Base-by-base conservation (phyloP, 2,329 filamentous ascomycete species). In the Neopestalotiopsis sp. region DNA sequence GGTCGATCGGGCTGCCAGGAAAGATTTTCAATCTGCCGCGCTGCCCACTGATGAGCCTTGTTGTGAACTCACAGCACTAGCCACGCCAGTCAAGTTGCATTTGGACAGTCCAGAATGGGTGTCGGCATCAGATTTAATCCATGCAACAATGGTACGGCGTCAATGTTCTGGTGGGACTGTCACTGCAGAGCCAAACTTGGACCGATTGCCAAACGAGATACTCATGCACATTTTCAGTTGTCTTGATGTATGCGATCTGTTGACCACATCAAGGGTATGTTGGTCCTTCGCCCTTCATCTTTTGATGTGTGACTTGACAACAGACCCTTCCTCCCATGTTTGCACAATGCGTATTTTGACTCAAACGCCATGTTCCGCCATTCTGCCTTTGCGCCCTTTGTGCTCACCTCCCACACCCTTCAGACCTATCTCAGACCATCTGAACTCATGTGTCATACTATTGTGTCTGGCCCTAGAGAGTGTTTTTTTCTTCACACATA, bases 261-360 rank as follows among this genome's bases (percentile, higher is more conserved):
- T 90, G 66, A 81, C 83, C 70, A 83, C 82, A 66, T 90, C 88
- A 65, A 83, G 88, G 80, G 88, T 90, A 83, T 78, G 84, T 83
- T 34, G 67, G 68, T 62, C 49, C 63, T 28, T 45, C 9, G 20
- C 66, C 17, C 67, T 66, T 59, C 67, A 17, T 65, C 14, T 28
- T 63, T 24, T 53, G 30, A 14, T 57, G 12, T 68, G 20, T 66
- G 30, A 61, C 32, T 17, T 61, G 20, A 56, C 14, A 42, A 14
- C 69, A 69, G 67, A 61, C 34, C 34, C 6, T 38, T 38, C 24
- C 34, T 38, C 34, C 34, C 2, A 10, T 10, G 10, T 38, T 10
- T 10, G 34, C 34, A 10, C 34, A 38, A 38, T 38, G 34, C 34
- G 10, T 38, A 38, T 38, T 38, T 38, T 38, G 34, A 38, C 10